phyloP scores from a whole-genome alignment of 1,284 basidiomycete genomes.

The Pseudozyma sp. region DNA sequence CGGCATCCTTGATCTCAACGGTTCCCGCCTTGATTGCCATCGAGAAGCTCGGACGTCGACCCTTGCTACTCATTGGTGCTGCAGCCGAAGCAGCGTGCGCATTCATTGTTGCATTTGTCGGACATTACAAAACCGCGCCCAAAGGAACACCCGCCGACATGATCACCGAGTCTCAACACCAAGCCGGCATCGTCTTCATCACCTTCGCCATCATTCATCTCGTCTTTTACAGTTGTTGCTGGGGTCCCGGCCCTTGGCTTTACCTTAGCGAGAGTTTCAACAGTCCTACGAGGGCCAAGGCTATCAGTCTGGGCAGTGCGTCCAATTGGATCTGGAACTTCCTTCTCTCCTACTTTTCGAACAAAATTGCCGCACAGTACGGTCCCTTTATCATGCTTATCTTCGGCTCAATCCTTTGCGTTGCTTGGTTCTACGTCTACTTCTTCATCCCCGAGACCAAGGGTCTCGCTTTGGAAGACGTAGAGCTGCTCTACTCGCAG shows the following conservation, averaged over 20 bases:
- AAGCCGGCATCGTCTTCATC: constrained; percentile 76
- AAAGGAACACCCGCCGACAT: constrained; percentile 71
- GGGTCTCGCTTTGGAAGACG: constrained; percentile 80
- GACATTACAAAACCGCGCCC: constrained; percentile 72
- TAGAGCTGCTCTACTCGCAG: constrained; percentile 68
- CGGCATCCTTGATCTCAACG: constrained; percentile 67
- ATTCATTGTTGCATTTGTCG: constrained; percentile 71
- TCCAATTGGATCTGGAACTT: constrained; percentile 79
- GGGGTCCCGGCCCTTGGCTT: constrained; percentile 79
- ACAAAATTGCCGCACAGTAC: constrained; percentile 75
- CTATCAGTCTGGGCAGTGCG: constrained; percentile 78
- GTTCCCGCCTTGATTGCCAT: constrained; percentile 54
- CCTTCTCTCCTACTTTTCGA: constrained; percentile 78
- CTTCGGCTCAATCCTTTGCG: constrained; percentile 77
- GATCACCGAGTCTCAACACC: constrained; percentile 61
- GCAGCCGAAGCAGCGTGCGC: constrained; percentile 69
- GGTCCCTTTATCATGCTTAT: constrained; percentile 77
- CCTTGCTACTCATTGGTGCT: constrained; percentile 71
- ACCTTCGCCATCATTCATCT: constrained; percentile 82
- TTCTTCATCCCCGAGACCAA: constrained; percentile 82
- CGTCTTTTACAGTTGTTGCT: constrained; percentile 79
- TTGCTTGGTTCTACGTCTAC: constrained; percentile 70
- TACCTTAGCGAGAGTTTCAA: constrained; percentile 74
- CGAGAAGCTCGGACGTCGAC: constrained; percentile 71
- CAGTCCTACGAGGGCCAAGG: constrained; percentile 80